phyloP scores from a whole-genome alignment of 2,329 filamentous ascomycete species.

The Arthrinium puccinioides region DNA sequence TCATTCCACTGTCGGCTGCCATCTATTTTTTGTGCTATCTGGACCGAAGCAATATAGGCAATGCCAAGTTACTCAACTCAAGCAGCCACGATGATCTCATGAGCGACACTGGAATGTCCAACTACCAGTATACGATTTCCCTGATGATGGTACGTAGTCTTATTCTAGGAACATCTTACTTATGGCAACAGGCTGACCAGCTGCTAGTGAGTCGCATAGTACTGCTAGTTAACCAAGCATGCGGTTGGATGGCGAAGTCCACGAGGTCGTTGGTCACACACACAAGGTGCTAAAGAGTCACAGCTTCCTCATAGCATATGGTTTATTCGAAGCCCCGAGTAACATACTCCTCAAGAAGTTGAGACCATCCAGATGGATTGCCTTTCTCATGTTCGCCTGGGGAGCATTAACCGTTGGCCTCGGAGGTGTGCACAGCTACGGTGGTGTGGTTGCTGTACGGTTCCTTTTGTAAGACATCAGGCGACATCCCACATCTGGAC shows the following conservation, averaged over 20 bases:
- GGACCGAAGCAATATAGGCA: conserved; percentile 47
- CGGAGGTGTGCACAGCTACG: conserved; percentile 53
- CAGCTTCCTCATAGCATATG: conserved; percentile 50
- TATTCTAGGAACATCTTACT: neutral
- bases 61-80: conserved; percentile 31
- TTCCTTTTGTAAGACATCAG: too few relatives aligned
- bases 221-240: too few relatives aligned
- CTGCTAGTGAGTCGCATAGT: neutral
- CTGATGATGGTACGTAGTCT: conserved; percentile 21
- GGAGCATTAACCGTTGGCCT: conserved; percentile 57
- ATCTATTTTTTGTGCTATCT: conserved; percentile 51
- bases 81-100: conserved; percentile 27
- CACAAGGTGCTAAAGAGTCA: neutral
- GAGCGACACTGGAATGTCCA: conserved; percentile 21
- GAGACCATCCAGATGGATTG: conserved; percentile 51
- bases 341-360: conserved; percentile 55
- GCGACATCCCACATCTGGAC: too few relatives aligned
- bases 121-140: conserved; percentile 25
- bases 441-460: conserved; percentile 52
- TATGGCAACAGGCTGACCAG: neutral
- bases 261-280: too few relatives aligned
- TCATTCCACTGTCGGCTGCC: conserved; percentile 43
- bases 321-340: conserved; percentile 52
- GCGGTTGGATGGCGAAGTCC: too few relatives aligned
- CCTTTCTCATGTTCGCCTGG: conserved; percentile 58